phyloP scores from a whole-genome alignment of 2,329 filamentous ascomycete species.

The Colletotrichum magnum region DNA sequence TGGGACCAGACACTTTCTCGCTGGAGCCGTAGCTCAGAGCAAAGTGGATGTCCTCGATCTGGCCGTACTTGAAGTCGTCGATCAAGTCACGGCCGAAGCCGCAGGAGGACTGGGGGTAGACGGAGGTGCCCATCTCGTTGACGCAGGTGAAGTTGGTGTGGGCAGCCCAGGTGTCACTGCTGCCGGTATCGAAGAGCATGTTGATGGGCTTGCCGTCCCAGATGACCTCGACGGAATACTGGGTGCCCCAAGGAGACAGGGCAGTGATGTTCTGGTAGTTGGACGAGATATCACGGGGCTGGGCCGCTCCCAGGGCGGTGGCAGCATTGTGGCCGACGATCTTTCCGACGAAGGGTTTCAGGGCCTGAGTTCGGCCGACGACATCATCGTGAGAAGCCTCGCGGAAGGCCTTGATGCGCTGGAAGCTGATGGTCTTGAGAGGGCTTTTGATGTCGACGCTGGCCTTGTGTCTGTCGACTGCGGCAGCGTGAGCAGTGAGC shows the following conservation, averaged over 20 bases:
- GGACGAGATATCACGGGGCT: constrained; percentile 31
- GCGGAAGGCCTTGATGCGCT: constrained; percentile 49
- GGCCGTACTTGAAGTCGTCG: constrained; percentile 56
- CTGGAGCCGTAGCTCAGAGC: constrained; percentile 63
- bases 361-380: constrained; percentile 50
- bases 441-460: constrained; percentile 50
- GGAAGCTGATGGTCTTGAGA: constrained; percentile 56
- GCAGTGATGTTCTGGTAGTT: constrained; percentile 55
- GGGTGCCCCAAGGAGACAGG: constrained; percentile 56
- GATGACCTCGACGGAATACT: constrained; percentile 57
- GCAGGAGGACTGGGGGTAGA: constrained; percentile 52
- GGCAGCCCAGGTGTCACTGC: constrained; percentile 66
- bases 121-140: constrained; percentile 49
- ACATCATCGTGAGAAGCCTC: constrained; percentile 47
- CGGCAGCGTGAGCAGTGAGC: constrained; percentile 7
- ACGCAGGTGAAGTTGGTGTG: constrained; percentile 58
- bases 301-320: constrained; percentile 47
- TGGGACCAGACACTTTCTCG: constrained; percentile 61
- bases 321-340: constrained; percentile 46
- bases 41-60: constrained; percentile 60
- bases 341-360: constrained; percentile 49
- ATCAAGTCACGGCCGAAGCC: constrained; percentile 57
- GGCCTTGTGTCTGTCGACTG: constrained; percentile 22
- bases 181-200: constrained; percentile 65
- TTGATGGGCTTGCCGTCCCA: constrained; percentile 57